These are phyloP conservation scores for Botrytis galanthina DNA, from an alignment of 2,329 filamentous ascomycete species.

Conservation along the genomic window DNA sequence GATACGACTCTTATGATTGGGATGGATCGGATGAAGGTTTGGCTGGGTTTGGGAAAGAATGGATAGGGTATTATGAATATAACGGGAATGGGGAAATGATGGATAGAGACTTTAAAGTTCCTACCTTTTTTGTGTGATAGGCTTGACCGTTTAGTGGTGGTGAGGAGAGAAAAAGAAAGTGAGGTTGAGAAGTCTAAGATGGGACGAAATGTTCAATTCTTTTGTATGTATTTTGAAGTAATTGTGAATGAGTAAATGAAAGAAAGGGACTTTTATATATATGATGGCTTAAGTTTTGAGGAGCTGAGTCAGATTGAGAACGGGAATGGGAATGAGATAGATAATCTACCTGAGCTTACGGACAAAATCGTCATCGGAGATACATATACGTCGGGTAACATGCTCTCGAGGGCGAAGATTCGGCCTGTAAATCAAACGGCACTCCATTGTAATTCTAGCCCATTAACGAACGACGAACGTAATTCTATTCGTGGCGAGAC, in stretches of 20 bases:
- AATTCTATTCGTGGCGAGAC: too few relatives aligned
- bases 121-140: background rate
- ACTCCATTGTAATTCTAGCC: too few relatives aligned
- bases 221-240: slow-evolving; percentile 19
- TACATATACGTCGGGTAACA: too few relatives aligned
- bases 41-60: slow-evolving; percentile 9
- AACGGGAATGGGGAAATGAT: slow-evolving; percentile 1
- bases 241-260: slow-evolving; percentile 7
- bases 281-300: background rate
- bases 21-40: slow-evolving; percentile 3
- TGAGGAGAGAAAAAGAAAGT: background rate
- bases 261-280: background rate
- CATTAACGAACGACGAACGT: too few relatives aligned
- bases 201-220: slow-evolving; percentile 14
- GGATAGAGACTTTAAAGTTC: background rate
- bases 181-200: background rate
- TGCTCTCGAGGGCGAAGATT: too few relatives aligned
- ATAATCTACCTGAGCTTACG: background rate
- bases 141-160: background rate
- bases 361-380: background rate
- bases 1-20: slow-evolving; percentile 12
- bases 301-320: too few relatives aligned
- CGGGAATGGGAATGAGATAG: too few relatives aligned
- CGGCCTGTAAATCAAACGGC: too few relatives aligned
- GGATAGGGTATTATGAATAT: slow-evolving; percentile 11